Conservation (phyloP, 2,329 filamentous ascomycete genomes). For the Emergomyces orientalis region DNA sequence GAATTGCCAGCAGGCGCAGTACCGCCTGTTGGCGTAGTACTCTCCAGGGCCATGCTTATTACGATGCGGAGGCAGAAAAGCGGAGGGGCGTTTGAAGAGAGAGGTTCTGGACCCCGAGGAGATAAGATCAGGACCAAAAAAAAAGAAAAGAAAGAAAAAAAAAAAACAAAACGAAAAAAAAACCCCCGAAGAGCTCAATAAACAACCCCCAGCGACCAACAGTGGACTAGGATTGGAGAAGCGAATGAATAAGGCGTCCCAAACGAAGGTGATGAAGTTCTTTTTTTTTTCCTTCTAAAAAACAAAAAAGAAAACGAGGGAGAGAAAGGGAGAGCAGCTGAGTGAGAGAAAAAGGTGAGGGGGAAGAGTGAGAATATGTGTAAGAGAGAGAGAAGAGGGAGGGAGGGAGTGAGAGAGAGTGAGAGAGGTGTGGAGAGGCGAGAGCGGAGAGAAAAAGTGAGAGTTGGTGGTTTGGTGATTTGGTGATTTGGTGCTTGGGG, state of each 20-base stretch:
- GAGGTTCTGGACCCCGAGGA: neutral
- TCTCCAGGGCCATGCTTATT: slow-evolving; percentile 12
- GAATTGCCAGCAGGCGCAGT: slow-evolving; percentile 60
- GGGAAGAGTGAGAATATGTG: slow-evolving; percentile 12
- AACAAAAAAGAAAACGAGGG: neutral
- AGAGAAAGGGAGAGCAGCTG: too few species aligned
- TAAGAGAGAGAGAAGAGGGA: slow-evolving; percentile 5
- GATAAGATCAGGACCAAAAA: neutral
- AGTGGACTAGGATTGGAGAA: neutral
- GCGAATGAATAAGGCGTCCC: neutral
- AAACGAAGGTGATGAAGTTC: neutral
- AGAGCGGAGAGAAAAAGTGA: neutral
- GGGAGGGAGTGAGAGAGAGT: slow-evolving; percentile 10
- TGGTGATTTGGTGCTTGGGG: neutral
- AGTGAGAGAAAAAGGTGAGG: slow-evolving; percentile 13
- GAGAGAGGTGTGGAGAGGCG: neutral
- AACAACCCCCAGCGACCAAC: neutral
- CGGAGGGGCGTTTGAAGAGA: slow-evolving; percentile 2
- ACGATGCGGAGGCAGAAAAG: neutral
- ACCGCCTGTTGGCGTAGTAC: slow-evolving; percentile 8
- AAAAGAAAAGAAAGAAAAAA: neutral
- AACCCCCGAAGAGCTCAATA: neutral
- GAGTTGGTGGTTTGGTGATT: too few species aligned
- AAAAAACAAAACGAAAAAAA: neutral
- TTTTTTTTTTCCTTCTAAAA: neutral